Evolutionary conservation across 2,329 filamentous ascomycete species (phyloP).

Genomic region (Phoma sp.): DNA sequence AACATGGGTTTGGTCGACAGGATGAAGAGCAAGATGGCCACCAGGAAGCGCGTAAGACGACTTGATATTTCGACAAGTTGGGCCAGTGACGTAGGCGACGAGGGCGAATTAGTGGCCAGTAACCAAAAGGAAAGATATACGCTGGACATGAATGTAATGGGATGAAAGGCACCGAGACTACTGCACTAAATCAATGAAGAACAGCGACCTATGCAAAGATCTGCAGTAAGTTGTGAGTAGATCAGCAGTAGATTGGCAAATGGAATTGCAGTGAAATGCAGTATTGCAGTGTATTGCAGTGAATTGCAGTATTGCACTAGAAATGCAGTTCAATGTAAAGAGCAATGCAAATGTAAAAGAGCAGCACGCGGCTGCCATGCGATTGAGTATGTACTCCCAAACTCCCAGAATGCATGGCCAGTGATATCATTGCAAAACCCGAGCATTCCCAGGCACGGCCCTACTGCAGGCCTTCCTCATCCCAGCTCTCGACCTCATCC

Average conservation of each 20-base stretch:
- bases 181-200: too few species aligned
- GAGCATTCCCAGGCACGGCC: too few species aligned
- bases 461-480: conserved; percentile 57
- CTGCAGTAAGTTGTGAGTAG: too few species aligned
- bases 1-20: background rate
- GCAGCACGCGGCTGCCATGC: background rate
- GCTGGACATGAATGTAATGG: too few species aligned
- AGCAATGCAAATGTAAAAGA: background rate
- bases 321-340: background rate
- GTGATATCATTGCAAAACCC: conserved; percentile 8
- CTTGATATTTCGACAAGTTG: background rate
- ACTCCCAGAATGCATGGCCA: conserved; percentile 14
- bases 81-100: background rate
- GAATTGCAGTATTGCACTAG: too few species aligned
- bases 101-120: background rate
- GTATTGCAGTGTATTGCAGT: too few species aligned
- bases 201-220: too few species aligned
- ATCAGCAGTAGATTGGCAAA: too few species aligned
- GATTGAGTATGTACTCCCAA: conserved; percentile 4
- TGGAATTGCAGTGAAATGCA: too few species aligned
- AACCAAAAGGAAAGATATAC: too few species aligned
- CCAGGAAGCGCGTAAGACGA: background rate
- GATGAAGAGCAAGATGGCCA: too few species aligned
- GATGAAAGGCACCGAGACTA: too few species aligned
- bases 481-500: conserved; percentile 88